These are phyloP conservation scores for Juncus inflexus DNA, from an alignment of 176 grass and related monocot genomes.

Conservation along the genomic window DNA sequence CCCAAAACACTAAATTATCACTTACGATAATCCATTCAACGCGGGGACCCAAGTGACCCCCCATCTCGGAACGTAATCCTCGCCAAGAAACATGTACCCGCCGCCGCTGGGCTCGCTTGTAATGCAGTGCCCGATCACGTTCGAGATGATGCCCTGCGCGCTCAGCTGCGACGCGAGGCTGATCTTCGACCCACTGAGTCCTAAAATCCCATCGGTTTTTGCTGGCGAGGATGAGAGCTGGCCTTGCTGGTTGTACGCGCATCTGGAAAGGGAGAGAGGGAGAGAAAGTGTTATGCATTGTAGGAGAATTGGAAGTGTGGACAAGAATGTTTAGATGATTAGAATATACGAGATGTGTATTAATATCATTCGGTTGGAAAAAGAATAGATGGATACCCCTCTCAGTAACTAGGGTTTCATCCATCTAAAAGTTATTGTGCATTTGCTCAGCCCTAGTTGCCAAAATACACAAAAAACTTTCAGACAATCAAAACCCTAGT, in stretches of 20 bases:
- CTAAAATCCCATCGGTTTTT: slow-evolving; percentile 68
- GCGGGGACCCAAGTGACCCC: slow-evolving; percentile 78
- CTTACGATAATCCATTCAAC: slow-evolving; percentile 64
- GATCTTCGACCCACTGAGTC: slow-evolving; percentile 51
- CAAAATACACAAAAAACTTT: too few species aligned
- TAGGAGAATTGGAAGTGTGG: too few species aligned
- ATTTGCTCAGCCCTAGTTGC: too few species aligned
- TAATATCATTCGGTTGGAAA: too few species aligned
- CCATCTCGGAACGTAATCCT: slow-evolving; percentile 69
- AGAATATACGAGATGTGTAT: not conserved
- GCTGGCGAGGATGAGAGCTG: slow-evolving; percentile 46
- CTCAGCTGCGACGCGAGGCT: slow-evolving; percentile 74
- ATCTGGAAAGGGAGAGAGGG: slow-evolving; percentile 40
- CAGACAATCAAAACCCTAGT: too few species aligned
- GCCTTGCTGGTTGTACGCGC: slow-evolving; percentile 87
- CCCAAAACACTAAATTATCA: too few species aligned
- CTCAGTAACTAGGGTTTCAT: too few species aligned
- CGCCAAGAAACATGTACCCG: slow-evolving; percentile 85
- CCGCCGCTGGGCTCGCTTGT: slow-evolving; percentile 42
- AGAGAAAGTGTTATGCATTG: too few species aligned
- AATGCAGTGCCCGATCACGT: slow-evolving; percentile 72
- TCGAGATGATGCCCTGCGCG: slow-evolving; percentile 58
- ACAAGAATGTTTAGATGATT: not conserved
- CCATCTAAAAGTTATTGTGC: too few species aligned
- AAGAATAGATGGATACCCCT: too few species aligned